Evolutionary conservation across 2,329 filamentous ascomycete species (phyloP).

Genomic region (Paracoccidioides lutzii): DNA sequence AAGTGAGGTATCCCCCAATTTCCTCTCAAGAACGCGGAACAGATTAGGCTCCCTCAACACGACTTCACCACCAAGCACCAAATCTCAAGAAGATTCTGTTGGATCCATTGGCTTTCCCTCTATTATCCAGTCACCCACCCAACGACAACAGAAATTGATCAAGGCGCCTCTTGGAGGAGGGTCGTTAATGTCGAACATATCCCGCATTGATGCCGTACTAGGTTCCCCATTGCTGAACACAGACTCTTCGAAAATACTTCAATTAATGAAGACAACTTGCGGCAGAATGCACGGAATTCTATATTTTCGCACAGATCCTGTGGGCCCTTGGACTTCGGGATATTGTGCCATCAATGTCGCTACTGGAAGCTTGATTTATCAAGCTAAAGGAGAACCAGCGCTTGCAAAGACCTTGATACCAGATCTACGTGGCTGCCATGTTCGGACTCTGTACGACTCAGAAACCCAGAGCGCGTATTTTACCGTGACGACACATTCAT

Average conservation of each 20-base stretch:
- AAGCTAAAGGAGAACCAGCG: constrained; percentile 37
- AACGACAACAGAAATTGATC: constrained; percentile 24
- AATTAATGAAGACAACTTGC: constrained; percentile 41
- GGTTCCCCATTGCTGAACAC: constrained; percentile 29
- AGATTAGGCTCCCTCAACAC: constrained; percentile 31
- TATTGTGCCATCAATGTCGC: constrained; percentile 41
- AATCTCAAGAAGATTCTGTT: constrained; percentile 27
- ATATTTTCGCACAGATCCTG: constrained; percentile 34
- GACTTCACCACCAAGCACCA: constrained; percentile 19
- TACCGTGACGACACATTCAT: constrained; percentile 37
- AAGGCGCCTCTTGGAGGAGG: constrained; percentile 21
- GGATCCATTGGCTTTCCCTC: constrained; percentile 38
- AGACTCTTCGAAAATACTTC: constrained; percentile 36
- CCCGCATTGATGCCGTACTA: constrained; percentile 20
- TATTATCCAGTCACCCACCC: constrained; percentile 31
- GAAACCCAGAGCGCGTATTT: constrained; percentile 35
- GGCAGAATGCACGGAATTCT: constrained; percentile 41
- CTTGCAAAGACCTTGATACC: constrained; percentile 37
- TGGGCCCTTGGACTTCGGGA: constrained; percentile 35
- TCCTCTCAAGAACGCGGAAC: constrained; percentile 22
- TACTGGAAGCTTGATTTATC: constrained; percentile 38
- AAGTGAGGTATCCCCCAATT: constrained; percentile 24
- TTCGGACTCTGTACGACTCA: constrained; percentile 36
- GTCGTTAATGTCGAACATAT: constrained; percentile 16
- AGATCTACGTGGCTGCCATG: constrained; percentile 37